Evolutionary conservation across 495 filamentous ascomycete species (phyloP).

Genomic region (Glonium stellatum): DNA sequence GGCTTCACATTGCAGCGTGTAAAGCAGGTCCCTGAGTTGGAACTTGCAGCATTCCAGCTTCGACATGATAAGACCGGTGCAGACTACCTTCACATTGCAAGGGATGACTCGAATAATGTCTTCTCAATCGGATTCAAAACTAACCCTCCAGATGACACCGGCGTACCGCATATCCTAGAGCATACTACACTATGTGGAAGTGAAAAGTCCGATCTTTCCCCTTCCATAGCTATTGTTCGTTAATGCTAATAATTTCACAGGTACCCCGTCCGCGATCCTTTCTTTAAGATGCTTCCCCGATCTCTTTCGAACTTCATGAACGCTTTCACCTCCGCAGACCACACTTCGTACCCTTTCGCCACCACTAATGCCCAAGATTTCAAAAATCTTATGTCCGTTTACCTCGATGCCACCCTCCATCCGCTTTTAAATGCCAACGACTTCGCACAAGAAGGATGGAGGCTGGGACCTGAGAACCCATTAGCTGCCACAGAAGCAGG

Average conservation of each 20-base stretch:
- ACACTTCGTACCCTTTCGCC: constrained; percentile 97
- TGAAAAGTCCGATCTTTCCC: constrained; percentile 64
- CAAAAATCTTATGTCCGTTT: constrained; percentile 91
- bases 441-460: constrained; percentile 94
- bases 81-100: constrained; percentile 88
- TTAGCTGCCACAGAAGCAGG: constrained; percentile 44
- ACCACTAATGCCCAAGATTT: constrained; percentile 96
- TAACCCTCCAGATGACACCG: constrained; percentile 92
- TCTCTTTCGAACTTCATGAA: constrained; percentile 99
- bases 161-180: constrained; percentile 94
- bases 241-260: constrained; percentile 41
- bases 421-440: constrained; percentile 84
- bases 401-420: constrained; percentile 87
- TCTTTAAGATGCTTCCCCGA: constrained; percentile 98
- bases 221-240: background rate
- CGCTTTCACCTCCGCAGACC: constrained; percentile 89
- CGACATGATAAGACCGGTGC: constrained; percentile 90
- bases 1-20: constrained; percentile 84
- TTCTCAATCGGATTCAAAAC: constrained; percentile 99
- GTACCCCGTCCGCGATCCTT: constrained; percentile 93
- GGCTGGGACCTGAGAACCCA: constrained; percentile 86
- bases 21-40: constrained; percentile 89
- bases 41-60: constrained; percentile 82
- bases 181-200: constrained; percentile 97
- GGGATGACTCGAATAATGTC: constrained; percentile 97